Base-by-base conservation (phyloP, 192 early-diverging fungal genomes). In the Linderina pennispora region DNA sequence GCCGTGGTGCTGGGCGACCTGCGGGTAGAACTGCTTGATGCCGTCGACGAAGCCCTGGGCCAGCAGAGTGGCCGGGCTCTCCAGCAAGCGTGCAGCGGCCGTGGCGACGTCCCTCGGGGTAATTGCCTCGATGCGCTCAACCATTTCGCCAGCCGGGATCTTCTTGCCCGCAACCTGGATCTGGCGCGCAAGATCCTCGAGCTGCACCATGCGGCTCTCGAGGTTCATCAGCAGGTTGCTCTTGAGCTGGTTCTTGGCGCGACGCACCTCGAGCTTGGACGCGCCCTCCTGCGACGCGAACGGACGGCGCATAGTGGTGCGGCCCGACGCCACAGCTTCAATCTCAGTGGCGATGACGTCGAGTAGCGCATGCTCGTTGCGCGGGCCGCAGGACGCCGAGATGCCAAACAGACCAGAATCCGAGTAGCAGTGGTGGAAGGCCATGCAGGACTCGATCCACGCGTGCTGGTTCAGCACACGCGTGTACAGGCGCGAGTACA, bases 201-300 rank as follows among this genome's bases (percentile, higher is more conserved):
- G 74, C 69, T 95, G 89, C 4, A 98, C 91, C 77, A 89, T 79
- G 26, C 89, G 82, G 53, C 80, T 86, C 55, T 98, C 96, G 13
- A 98, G 74, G 42, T 85, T 88, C 93, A 98, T 98, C 36, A 98
- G 77, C 23, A 98, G 72, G 40, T 80, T 87, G 23, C 81, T 85
- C 66, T 91, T 91, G 37, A 98, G 81, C 64, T 96, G 93, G 76
- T 98, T 98, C 67, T 97, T 96, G 14, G 96, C 92, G 13, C 96
- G 77, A 3, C 69, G 62, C 14, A 97, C 71, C 50, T 93, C 90
- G 3, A 61, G 53, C 22, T 70, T 48, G 1, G 70, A 65, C 13
- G 59, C 43, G 20, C 60, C 64, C 33, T 65, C 62, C 33, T 47
- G 62, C 15, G 70, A 57, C 13, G 53, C 58, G 32, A 57, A 72